Percentiles rank a stretch among this genome's conserved stretches.
Evolutionary conservation across 345 rosid species (phyloP).

Genomic region (Ricinus communis): DNA sequence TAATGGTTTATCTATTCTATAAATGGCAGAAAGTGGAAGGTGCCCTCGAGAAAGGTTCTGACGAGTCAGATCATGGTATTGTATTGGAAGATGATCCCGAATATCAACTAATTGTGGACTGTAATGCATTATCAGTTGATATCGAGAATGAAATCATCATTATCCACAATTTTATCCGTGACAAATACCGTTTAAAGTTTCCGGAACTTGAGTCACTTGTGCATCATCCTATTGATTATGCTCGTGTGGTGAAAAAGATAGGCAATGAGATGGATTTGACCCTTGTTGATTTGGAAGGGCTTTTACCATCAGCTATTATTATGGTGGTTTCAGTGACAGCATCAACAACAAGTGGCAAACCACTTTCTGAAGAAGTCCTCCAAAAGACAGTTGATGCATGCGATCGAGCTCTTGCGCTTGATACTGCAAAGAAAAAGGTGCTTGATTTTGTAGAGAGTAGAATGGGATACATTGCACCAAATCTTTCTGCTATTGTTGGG

Average conservation of each 20-base stretch:
- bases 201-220: conserved; percentile 95
- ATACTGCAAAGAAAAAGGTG: conserved; percentile 74
- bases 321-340: conserved; percentile 98
- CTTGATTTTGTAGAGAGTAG: conserved; percentile 94
- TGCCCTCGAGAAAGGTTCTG: conserved; percentile 68
- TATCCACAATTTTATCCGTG: conserved; percentile 87
- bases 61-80: conserved; percentile 51
- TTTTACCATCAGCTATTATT: conserved; percentile 80
- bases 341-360: conserved; percentile 86
- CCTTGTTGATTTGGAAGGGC: conserved; percentile 83
- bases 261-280: conserved; percentile 87
- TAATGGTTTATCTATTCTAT: conserved; percentile 10
- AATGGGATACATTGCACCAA: conserved; percentile 96
- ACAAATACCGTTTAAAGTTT: conserved; percentile 77
- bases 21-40: conserved; percentile 73
- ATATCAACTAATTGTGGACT: conserved; percentile 87
- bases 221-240: conserved; percentile 89
- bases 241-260: conserved; percentile 87
- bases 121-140: conserved; percentile 82
- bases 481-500: conserved; percentile 87
- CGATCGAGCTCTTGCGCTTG: conserved; percentile 83
- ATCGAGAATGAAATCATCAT: conserved; percentile 87
- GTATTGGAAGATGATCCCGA: conserved; percentile 95
- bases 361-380: conserved; percentile 78
- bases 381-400: conserved; percentile 81